Evolutionary conservation across 169 alveolate genomes (phyloP), one percentile per base, ranked within the genome.

Genomic region (Plasmodium chabaudi): DNA sequence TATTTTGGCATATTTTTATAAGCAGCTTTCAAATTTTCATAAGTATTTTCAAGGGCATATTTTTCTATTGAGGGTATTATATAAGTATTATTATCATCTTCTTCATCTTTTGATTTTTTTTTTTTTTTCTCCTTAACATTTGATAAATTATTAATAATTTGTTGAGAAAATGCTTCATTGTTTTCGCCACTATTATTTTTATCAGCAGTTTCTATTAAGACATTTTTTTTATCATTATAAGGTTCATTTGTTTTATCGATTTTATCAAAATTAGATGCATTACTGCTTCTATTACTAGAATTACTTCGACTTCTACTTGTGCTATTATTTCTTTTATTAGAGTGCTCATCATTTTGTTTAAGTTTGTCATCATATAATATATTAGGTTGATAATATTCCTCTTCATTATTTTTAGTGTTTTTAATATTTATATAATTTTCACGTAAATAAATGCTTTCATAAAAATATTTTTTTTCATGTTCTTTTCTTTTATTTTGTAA

Each of bases 401-500:
- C 89, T 7, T 79, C 79, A 39, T 17, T 19, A 5, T 53, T 79
- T 17, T 10, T 64, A 25, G 0, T 42, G n/a, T 79, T 79, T 79
- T 79, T 79, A 15, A 79, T 17, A 79, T 64, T 25, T 44, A 79
- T 51, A n/a, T 51, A 65, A 65, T 57, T 64, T n/a, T 65, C 89
- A n/a, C 89, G 79, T 10, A 79, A 57, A 59, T 79, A 79, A 17
- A 79, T 65, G 15, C 67, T 79, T 79, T 79, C 89, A 55, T 79
- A 79, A 46, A 79, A 79, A 59, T 79, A 79, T 9, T 79, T 79
- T 46, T 69, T 79, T 59, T 79, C 89, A 44, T 79, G 79, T n/a
- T 79, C 89, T 57, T 56, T 79, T 42, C 89, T 79, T 55, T 79
- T 79, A 70, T 79, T 79, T 39, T 79, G 75, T 59, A 79, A 47